Evolutionary conservation across 805 yeast genomes (phyloP).

Genomic region (Suhomyces prunicola): DNA sequence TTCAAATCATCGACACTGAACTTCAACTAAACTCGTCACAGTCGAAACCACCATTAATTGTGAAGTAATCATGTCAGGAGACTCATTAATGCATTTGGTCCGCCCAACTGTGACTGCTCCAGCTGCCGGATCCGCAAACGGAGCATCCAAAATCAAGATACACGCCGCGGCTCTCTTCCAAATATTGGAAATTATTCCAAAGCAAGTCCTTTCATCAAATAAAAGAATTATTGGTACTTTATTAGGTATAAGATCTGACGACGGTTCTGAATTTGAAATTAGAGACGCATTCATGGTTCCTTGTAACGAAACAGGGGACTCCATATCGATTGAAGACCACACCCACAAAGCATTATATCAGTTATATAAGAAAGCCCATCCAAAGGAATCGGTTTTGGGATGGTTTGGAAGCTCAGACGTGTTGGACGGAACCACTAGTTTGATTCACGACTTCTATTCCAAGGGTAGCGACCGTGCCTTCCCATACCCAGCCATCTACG

Average conservation of each 20-base stretch:
- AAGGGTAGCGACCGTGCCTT: constrained; percentile 65
- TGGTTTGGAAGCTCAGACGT: constrained; percentile 71
- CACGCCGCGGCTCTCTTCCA: constrained; percentile 73
- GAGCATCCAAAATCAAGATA: constrained; percentile 54
- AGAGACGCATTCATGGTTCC: constrained; percentile 80
- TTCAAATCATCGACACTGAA: constrained; percentile 1
- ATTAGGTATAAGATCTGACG: constrained; percentile 78
- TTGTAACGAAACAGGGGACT: constrained; percentile 68
- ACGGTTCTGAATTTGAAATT: constrained; percentile 70
- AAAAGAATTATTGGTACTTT: constrained; percentile 77
- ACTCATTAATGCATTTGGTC: constrained; percentile 42
- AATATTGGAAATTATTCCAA: constrained; percentile 68
- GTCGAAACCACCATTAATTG: not conserved
- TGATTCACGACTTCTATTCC: constrained; percentile 77
- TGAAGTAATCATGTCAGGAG: constrained; percentile 18
- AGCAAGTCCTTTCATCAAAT: constrained; percentile 38
- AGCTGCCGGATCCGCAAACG: constrained; percentile 40
- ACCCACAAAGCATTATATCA: constrained; percentile 69
- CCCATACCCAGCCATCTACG: constrained; percentile 76
- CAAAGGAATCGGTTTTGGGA: constrained; percentile 75
- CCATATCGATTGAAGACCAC: constrained; percentile 73
- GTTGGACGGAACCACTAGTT: constrained; percentile 69
- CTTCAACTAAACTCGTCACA: not conserved
- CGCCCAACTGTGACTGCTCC: constrained; percentile 51
- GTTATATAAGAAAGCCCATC: constrained; percentile 72